Evolutionary conservation across 1,284 basidiomycete genomes (phyloP), one percentile per base, ranked within the genome.

Genomic region (Cutaneotrichosporon daszewskae): DNA sequence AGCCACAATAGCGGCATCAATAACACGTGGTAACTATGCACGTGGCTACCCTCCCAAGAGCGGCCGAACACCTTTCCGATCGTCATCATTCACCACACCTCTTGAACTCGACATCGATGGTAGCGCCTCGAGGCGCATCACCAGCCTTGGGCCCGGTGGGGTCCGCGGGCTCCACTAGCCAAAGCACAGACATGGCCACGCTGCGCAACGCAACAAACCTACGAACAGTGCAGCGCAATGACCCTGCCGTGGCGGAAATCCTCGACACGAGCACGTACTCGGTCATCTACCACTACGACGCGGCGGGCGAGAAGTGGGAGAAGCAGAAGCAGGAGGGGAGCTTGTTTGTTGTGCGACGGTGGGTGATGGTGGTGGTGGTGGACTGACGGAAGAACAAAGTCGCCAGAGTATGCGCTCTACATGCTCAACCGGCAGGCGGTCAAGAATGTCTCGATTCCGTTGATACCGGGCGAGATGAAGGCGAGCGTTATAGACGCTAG

Each of bases 251-350:
- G 16, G 24, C 32, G 12, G 59, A 60, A 33, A 66, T 69, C 31
- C 37, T 66, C 31, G 62, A 66, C 47, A 65, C 62, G 8, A 56
- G 51, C 18, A 57, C 55, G 2, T 64, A 67, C 48, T 55, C 57
- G 13, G 58, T 60, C 13, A 57, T 67, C 12, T 69, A 66, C 45
- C 58, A 60, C 26, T 66, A 59, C 39, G 59, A 64, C 33, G 61
- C 55, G 20, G 47, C 29, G 2, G 48, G 47, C 11, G 53, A 43
- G 14, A 52, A 57, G 31, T 69, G 66, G 66, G 55, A 57, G 42
- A 69, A 67, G 55, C 59, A 65, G 52, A 69, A 69, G 45, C 55
- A 59, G 52, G 66, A 68, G 45, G 67, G 67, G 20, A 57, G 62
- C 10, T 40, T 65, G 32, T 69, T 69, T 40, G 54, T 69, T 19